These are phyloP conservation scores for Cutaneotrichosporon mucoides DNA, from an alignment of 1,284 basidiomycete genomes.

Conservation along the genomic window DNA sequence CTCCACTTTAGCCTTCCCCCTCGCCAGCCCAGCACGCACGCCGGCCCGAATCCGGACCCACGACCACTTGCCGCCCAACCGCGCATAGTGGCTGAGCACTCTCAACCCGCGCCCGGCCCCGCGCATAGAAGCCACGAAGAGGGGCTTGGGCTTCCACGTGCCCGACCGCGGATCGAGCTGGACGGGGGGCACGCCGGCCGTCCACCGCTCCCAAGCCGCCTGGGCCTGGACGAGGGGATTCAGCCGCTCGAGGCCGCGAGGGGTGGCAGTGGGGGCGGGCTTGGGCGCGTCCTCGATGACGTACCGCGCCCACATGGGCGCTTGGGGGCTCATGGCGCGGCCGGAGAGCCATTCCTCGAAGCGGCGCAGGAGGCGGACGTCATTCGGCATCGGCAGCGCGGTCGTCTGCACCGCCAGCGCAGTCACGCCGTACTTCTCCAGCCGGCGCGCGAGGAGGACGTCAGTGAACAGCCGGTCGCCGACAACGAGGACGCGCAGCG, in stretches of 20 bases:
- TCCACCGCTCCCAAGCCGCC: constrained; percentile 8
- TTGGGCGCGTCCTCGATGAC: constrained; percentile 14
- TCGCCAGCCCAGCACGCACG: neutral
- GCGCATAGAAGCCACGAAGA: neutral
- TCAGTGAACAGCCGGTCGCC: constrained; percentile 92
- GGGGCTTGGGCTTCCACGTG: constrained; percentile 20
- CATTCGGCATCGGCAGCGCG: constrained; percentile 35
- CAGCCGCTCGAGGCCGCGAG: neutral
- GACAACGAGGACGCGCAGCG: constrained; percentile 66
- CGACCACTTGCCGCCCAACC: too few relatives aligned
- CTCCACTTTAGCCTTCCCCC: neutral
- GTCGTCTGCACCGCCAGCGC: constrained; percentile 37
- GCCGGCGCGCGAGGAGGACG: constrained; percentile 74
- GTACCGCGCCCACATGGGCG: constrained; percentile 21
- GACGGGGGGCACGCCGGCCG: constrained; percentile 17
- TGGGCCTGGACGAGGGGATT: constrained; percentile 4
- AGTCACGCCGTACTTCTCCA: constrained; percentile 30
- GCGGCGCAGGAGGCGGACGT: constrained; percentile 40
- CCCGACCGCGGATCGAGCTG: constrained; percentile 19
- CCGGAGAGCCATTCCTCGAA: constrained; percentile 37
- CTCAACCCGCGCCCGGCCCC: neutral
- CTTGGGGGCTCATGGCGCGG: constrained; percentile 10
- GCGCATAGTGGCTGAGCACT: neutral
- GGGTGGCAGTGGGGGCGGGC: neutral
- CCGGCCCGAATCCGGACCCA: neutral